Conservation (phyloP, 1,139 yeast species). For the Taphrina deformans region DNA sequence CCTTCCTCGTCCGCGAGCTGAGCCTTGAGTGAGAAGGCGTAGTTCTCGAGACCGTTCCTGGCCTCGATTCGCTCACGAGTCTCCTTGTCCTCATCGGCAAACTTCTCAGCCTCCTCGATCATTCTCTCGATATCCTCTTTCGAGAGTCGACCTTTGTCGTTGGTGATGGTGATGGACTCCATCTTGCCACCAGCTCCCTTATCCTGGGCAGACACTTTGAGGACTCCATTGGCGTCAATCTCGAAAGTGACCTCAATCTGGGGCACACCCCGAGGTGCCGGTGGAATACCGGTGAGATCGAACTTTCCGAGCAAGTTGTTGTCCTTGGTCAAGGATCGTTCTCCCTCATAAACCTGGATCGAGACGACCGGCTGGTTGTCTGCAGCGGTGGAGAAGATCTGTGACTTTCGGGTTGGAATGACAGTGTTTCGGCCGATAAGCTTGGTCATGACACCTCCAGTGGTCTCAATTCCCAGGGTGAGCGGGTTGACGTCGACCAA, state of each 20-base stretch:
- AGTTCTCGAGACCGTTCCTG: conserved; percentile 84
- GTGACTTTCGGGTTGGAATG: conserved; percentile 94
- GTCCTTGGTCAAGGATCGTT: conserved; percentile 92
- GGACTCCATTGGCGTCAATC: conserved; percentile 91
- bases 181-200: conserved; percentile 92
- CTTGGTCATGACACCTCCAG: conserved; percentile 98
- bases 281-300: conserved; percentile 92
- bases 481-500: conserved; percentile 91
- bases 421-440: conserved; percentile 95
- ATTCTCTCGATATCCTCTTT: conserved; percentile 88
- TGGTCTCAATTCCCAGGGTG: conserved; percentile 93
- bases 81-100: conserved; percentile 82
- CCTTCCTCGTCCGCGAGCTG: conserved; percentile 69
- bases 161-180: conserved; percentile 89
- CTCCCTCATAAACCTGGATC: conserved; percentile 97
- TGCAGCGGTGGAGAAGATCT: conserved; percentile 93
- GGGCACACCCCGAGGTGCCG: conserved; percentile 98
- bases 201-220: conserved; percentile 89
- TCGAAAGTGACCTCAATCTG: conserved; percentile 95
- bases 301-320: conserved; percentile 94
- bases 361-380: conserved; percentile 97
- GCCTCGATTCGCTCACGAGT: conserved; percentile 79
- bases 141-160: conserved; percentile 94
- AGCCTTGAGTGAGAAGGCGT: conserved; percentile 80
- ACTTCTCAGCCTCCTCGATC: conserved; percentile 93